A percentile compares a stretch with the other conserved stretches of the same genome.
Evolutionary conservation across 306 rosid genomes (phyloP).

Genomic region (Astragalus membranaceus): DNA sequence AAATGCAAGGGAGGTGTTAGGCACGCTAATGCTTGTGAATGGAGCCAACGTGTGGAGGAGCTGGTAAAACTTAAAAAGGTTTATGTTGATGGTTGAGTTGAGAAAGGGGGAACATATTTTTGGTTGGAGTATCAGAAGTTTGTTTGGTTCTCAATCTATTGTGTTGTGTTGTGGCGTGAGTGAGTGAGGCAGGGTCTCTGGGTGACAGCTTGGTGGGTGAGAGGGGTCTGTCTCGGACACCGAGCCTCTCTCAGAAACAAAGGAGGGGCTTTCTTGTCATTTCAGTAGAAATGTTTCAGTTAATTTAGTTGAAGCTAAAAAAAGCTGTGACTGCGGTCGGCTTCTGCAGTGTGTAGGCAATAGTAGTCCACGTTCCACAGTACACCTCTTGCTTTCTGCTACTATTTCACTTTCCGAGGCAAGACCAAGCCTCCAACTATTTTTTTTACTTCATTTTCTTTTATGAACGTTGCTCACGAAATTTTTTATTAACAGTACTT

Average conservation of each 20-base stretch:
- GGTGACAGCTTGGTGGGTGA: background rate
- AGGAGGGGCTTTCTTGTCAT: constrained; percentile 11
- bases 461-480: no score
- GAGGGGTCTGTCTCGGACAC: constrained; percentile 23
- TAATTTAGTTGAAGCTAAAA: constrained; percentile 28
- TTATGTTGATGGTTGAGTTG: background rate
- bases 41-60: constrained; percentile 22
- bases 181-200: background rate
- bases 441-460: no score
- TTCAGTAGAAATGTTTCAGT: background rate
- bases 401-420: constrained; percentile 6
- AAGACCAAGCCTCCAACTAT: background rate
- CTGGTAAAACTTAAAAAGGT: no score
- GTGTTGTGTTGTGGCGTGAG: background rate
- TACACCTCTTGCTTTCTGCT: background rate
- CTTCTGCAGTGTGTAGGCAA: background rate
- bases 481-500: no score
- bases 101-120: background rate
- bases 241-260: constrained; percentile 8
- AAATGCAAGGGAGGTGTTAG: constrained; percentile 27
- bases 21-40: constrained; percentile 32
- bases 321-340: constrained; percentile 17
- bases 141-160: background rate
- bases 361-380: background rate
- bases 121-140: constrained; percentile 4